phyloP scores from a whole-genome alignment of 306 rosid genomes.

The Hippophae tibetana region DNA sequence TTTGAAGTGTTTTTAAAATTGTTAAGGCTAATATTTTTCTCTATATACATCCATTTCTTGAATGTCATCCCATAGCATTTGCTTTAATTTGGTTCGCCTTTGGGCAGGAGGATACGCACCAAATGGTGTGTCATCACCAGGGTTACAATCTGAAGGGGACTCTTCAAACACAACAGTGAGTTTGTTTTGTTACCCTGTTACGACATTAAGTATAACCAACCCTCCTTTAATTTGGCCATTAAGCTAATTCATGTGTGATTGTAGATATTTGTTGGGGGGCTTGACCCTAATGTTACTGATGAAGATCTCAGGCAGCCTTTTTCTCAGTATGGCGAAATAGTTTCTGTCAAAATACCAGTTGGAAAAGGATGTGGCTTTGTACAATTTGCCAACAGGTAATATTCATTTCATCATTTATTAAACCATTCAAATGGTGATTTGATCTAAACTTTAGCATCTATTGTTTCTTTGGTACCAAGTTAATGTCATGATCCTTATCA shows the following conservation, averaged over 20 bases:
- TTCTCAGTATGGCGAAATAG: constrained; percentile 77
- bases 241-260: constrained; percentile 22
- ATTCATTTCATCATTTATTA: constrained; percentile 2
- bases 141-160: constrained; percentile 61
- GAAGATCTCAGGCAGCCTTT: constrained; percentile 94
- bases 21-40: not conserved
- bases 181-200: constrained; percentile 9
- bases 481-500: constrained; percentile 11
- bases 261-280: constrained; percentile 98
- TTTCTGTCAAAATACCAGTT: constrained; percentile 90
- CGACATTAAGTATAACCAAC: constrained; percentile 3
- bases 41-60: not conserved
- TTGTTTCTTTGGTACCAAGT: constrained; percentile 6
- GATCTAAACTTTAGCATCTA: not conserved
- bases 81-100: constrained; percentile 3
- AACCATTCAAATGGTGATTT: constrained; percentile 2
- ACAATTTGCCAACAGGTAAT: constrained; percentile 81
- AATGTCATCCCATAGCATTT: not conserved
- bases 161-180: constrained; percentile 91
- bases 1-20: not conserved
- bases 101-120: constrained; percentile 54
- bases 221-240: constrained; percentile 1
- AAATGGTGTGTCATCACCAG: constrained; percentile 59
- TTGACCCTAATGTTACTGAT: constrained; percentile 79
- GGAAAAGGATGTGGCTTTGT: constrained; percentile 99